Evolutionary conservation across 129 eudicot genomes (phyloP).

Genomic region (Solidago caesia): DNA sequence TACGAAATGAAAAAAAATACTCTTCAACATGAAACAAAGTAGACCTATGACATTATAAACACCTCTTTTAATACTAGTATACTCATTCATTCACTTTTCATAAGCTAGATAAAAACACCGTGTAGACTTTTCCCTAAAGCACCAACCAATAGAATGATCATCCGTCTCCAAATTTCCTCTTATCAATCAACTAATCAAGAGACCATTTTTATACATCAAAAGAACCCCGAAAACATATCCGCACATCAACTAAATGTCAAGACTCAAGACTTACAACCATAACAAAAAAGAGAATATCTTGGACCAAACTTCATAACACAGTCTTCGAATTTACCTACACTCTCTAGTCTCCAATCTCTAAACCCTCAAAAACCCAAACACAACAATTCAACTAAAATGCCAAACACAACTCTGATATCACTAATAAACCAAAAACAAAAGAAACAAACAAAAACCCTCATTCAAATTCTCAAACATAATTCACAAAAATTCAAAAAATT

Average conservation of each 20-base stretch:
- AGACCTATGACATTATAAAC: neutral
- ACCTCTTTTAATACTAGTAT: neutral
- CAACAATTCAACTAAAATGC: slow-evolving; percentile 13
- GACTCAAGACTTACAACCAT: slow-evolving; percentile 9
- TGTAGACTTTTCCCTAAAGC: neutral
- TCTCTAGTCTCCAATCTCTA: neutral
- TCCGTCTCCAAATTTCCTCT: neutral
- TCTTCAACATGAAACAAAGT: slow-evolving; percentile 3
- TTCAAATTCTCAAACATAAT: slow-evolving; percentile 20
- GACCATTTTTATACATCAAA: slow-evolving; percentile 8
- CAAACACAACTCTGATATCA: neutral
- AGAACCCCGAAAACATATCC: slow-evolving; percentile 18
- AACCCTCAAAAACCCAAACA: slow-evolving; percentile 5
- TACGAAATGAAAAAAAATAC: neutral
- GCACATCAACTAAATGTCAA: slow-evolving; percentile 3
- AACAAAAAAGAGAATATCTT: neutral
- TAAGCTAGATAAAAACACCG: slow-evolving; percentile 1
- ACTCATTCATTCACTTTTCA: neutral
- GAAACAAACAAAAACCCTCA: slow-evolving; percentile 25
- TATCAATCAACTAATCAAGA: slow-evolving; percentile 18
- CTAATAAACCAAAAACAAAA: neutral
- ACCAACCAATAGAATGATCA: slow-evolving; percentile 11
- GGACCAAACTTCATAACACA: neutral
- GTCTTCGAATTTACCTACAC: neutral
- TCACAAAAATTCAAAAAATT: slow-evolving; percentile 17